Percentiles rank a stretch among this genome's conserved stretches.
These are phyloP conservation scores for Iris pallida DNA, from an alignment of 116 monocot species.

Conservation along the genomic window DNA sequence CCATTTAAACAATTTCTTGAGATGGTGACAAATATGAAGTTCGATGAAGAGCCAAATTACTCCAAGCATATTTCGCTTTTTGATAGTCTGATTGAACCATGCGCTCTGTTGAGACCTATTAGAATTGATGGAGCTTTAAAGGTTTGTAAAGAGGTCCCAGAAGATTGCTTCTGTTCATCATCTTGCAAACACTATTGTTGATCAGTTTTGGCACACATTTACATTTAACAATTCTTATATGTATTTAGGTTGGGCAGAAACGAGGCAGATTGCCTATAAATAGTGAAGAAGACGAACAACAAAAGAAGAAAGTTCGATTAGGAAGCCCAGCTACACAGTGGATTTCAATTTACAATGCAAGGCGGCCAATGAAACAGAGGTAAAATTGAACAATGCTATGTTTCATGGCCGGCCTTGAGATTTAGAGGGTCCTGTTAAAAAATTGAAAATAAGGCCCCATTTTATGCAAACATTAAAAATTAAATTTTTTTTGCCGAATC, in stretches of 20 bases:
- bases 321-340: constrained; percentile 91
- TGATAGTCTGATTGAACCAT: constrained; percentile 57
- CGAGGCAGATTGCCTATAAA: constrained; percentile 61
- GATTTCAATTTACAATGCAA: constrained; percentile 95
- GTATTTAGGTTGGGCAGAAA: constrained; percentile 85
- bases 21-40: constrained; percentile 53
- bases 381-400: constrained; percentile 13
- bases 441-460: too few relatives aligned
- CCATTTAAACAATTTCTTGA: constrained; percentile 84
- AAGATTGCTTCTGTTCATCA: neutral
- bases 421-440: too few relatives aligned
- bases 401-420: too few relatives aligned
- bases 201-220: neutral
- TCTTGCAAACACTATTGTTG: neutral
- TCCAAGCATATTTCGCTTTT: constrained; percentile 53
- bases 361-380: constrained; percentile 95
- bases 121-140: constrained; percentile 64
- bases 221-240: neutral
- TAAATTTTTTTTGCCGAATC: too few relatives aligned
- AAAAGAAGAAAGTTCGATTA: constrained; percentile 79
- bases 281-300: constrained; percentile 91
- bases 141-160: constrained; percentile 18
- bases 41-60: constrained; percentile 67
- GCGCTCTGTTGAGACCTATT: constrained; percentile 35
- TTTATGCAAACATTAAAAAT: too few relatives aligned